phyloP scores from a whole-genome alignment of 208 protist genomes.

The Acanthamoeba lenticulata region DNA sequence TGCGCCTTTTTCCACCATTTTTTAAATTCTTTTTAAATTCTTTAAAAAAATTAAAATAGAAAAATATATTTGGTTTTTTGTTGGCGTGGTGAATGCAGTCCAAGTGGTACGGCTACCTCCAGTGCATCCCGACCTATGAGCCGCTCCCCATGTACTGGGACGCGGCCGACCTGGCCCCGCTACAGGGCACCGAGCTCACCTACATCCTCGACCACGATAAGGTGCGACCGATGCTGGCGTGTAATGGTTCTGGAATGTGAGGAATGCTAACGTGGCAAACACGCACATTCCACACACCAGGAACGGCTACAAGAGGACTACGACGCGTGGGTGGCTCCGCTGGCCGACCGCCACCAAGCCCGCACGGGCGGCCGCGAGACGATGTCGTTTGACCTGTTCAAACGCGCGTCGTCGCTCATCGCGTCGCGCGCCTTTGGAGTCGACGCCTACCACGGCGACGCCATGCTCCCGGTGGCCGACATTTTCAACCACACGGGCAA shows the following conservation, averaged over 20 bases:
- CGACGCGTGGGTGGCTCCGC: not conserved
- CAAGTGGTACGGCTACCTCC: not conserved
- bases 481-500: not conserved
- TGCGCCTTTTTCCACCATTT: not conserved
- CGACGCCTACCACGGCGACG: not conserved
- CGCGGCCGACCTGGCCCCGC: not conserved
- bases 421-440: not conserved
- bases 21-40: too few relatives aligned
- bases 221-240: too few relatives aligned
- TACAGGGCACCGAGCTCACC: not conserved
- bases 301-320: not conserved
- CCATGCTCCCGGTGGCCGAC: not conserved
- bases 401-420: not conserved
- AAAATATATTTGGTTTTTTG: too few relatives aligned
- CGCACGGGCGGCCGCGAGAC: not conserved
- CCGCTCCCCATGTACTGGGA: not conserved
- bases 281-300: too few relatives aligned
- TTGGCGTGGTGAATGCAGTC: not conserved
- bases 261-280: too few relatives aligned
- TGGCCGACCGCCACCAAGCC: not conserved
- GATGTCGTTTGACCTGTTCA: not conserved
- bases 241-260: too few relatives aligned
- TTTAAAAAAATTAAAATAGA: too few relatives aligned
- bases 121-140: not conserved
- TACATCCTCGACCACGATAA: not conserved